Base-by-base conservation (phyloP, 208 protist species). In the Leptomonas seymouri region DNA sequence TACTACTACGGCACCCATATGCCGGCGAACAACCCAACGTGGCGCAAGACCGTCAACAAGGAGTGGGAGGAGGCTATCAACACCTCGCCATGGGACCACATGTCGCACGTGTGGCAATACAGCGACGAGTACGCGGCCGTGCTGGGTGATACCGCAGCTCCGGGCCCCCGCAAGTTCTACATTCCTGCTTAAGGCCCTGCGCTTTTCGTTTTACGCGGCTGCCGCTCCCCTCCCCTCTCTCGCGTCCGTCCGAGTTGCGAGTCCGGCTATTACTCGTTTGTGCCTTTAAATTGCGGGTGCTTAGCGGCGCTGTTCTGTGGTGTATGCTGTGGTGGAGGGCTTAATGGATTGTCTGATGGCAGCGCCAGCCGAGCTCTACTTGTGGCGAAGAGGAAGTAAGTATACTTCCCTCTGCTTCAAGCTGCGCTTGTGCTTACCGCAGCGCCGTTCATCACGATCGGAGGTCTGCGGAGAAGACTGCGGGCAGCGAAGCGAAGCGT, bases 61-160 rank as follows among this genome's bases (percentile, higher is more conserved):
- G 90, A 95, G 81, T 95, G 90, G 90, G 90, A 95, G 82, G 90
- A 95, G 81, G 90, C 90, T 25, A 95, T 95, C 69, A 91, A 93
- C 81, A 95, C 76, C 76, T 95, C 90, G 16, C 90, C 90, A 55
- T 95, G 90, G 90, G 86, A 95, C 59, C 90, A 95, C 85, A 93
- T 91, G 85, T 95, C 90, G 23, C 90, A 95, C 58, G 87, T 95
- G 54, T 95, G 90, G 90, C 85, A 93, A 70, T 95, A 95, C 87
- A 89, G 79, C 70, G 87, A 95, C 59, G 61, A 88, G 62, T 92
- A 89, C 75, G 86, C 85, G 21, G 81, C 85, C 28, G 81, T 80
- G 55, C 65, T 95, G 21, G 90, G 87, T 23, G 85, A 91, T 58
- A 73, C 78, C 42, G 79, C 57, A 49, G 80, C 80, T 23, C 79